Conservation (phyloP, 495 filamentous ascomycete species). For the Lichenothelia convexa region DNA sequence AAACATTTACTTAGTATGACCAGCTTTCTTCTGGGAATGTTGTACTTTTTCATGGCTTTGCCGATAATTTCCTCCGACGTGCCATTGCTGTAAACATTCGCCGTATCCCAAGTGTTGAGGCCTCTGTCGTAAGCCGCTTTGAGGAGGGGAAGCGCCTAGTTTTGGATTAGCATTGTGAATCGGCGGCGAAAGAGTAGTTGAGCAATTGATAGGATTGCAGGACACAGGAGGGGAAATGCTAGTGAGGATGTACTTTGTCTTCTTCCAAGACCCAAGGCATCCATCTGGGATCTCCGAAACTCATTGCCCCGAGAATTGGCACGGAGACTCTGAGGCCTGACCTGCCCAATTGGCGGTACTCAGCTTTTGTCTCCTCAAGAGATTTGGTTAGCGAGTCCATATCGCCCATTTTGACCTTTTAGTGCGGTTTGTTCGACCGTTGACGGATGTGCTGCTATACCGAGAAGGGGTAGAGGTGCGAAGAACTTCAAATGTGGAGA, state of each 20-base stretch:
- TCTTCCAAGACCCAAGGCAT: conserved; percentile 27
- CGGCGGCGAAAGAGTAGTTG: background rate
- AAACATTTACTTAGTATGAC: conserved; percentile 30
- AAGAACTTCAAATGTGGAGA: no score
- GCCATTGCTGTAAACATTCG: conserved; percentile 29
- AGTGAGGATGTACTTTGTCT: conserved; percentile 12
- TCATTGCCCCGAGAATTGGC: conserved; percentile 31
- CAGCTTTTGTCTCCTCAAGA: conserved; percentile 22
- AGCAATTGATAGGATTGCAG: background rate
- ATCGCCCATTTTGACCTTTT: no score
- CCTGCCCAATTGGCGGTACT: conserved; percentile 23
- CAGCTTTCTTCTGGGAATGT: conserved; percentile 27
- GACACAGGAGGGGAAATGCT: background rate
- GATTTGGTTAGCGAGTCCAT: no score
- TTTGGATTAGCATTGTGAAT: background rate
- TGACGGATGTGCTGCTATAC: no score
- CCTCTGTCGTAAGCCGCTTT: conserved; percentile 32
- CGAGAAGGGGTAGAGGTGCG: no score
- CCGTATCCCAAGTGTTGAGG: conserved; percentile 26
- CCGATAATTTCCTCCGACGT: conserved; percentile 27
- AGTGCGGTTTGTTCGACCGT: no score
- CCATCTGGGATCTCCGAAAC: conserved; percentile 24
- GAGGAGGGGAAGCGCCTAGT: conserved; percentile 17
- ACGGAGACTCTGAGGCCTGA: conserved; percentile 29
- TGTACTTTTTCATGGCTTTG: conserved; percentile 29